Conservation (phyloP, 345 rosid species). For the Heritiera littoralis region DNA sequence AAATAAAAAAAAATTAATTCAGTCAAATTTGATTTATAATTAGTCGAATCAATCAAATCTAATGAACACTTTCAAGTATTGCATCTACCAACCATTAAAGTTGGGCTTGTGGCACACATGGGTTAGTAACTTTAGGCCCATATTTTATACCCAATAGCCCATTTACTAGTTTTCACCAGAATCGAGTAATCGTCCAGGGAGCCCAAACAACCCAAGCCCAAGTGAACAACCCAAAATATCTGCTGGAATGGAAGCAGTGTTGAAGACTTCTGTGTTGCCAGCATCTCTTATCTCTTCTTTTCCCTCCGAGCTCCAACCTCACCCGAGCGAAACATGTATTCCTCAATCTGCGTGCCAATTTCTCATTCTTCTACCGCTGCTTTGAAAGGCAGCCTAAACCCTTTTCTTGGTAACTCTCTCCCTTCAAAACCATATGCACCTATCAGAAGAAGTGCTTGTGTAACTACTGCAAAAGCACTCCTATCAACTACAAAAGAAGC, state of each 20-base stretch:
- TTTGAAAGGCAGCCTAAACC: slow-evolving; percentile 36
- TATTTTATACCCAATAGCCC: background rate
- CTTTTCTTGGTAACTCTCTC: slow-evolving; percentile 28
- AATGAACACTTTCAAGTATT: too few relatives aligned
- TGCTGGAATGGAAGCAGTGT: background rate
- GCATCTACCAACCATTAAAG: too few relatives aligned
- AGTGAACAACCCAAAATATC: background rate
- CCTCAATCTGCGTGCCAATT: slow-evolving; percentile 35
- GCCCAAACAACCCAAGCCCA: background rate
- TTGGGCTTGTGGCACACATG: background rate
- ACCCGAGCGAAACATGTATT: slow-evolving; percentile 29
- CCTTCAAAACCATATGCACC: slow-evolving; percentile 31
- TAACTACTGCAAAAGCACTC: slow-evolving; percentile 34
- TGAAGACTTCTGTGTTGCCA: background rate
- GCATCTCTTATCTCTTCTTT: slow-evolving; percentile 29
- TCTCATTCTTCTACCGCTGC: slow-evolving; percentile 36
- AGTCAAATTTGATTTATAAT: too few relatives aligned
- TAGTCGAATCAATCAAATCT: too few relatives aligned
- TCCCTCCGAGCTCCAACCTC: background rate
- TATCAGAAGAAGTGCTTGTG: slow-evolving; percentile 19
- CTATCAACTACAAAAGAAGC: slow-evolving; percentile 43
- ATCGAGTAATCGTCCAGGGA: background rate
- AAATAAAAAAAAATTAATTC: too few relatives aligned
- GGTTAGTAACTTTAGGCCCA: background rate
- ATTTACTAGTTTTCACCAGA: background rate